These are phyloP conservation scores for Margaritispora aquatica DNA, from an alignment of 495 filamentous ascomycete genomes.

Conservation along the genomic window DNA sequence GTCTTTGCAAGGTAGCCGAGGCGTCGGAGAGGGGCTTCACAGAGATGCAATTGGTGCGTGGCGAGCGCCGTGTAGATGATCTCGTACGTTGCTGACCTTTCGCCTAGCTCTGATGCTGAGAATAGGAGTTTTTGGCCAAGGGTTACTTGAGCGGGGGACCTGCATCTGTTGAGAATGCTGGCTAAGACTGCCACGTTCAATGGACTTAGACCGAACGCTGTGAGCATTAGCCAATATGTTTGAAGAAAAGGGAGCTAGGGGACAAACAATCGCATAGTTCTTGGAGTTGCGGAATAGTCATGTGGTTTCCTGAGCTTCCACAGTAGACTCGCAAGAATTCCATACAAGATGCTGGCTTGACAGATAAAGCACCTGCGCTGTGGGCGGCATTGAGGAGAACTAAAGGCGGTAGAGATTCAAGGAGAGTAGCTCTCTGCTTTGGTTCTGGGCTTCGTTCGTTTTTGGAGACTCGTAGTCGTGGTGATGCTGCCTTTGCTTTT, in stretches of 20 bases:
- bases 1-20: conserved; percentile 13
- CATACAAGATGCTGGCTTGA: conserved; percentile 8
- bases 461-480: too few relatives aligned
- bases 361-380: conserved; percentile 16
- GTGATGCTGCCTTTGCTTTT: not conserved
- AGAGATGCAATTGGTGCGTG: not conserved
- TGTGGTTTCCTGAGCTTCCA: not conserved
- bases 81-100: conserved; percentile 18
- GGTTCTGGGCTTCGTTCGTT: too few relatives aligned
- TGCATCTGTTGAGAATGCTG: conserved; percentile 9
- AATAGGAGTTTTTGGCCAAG: conserved; percentile 13
- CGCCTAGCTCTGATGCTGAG: conserved; percentile 15
- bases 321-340: conserved; percentile 9
- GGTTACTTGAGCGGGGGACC: not conserved
- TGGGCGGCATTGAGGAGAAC: conserved; percentile 9
- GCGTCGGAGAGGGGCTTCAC: conserved; percentile 4
- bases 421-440: too few relatives aligned
- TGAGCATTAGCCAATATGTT: not conserved
- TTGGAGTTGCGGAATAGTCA: not conserved
- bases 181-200: conserved; percentile 11
- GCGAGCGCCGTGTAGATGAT: conserved; percentile 11
- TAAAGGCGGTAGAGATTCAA: conserved; percentile 12
- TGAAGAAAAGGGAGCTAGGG: not conserved
- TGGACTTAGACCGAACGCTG: conserved; percentile 13
- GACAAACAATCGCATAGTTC: conserved; percentile 8